Evolutionary conservation across 2,329 filamentous ascomycete genomes (phyloP).

Genomic region (Fusarium coicis): DNA sequence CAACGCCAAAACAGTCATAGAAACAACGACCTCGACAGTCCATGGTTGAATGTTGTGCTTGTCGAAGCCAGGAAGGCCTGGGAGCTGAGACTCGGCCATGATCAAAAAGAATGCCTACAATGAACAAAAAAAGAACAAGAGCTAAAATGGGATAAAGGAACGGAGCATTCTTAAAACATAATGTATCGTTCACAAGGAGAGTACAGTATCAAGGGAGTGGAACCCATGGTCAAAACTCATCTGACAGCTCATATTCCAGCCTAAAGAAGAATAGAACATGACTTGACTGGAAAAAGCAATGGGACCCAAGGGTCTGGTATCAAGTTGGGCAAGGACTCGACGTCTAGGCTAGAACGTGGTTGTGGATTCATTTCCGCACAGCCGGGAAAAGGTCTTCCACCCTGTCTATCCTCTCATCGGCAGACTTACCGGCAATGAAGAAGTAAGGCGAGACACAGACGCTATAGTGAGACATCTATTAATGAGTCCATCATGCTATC

Average conservation of each 20-base stretch:
- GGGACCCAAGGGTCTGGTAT: not conserved
- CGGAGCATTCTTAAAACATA: constrained; percentile 5
- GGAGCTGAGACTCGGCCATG: constrained; percentile 36
- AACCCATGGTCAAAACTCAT: not conserved
- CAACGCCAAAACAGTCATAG: constrained; percentile 55
- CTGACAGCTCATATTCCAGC: not conserved
- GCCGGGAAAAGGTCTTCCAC: not conserved
- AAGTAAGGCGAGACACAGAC: not conserved
- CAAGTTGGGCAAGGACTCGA: not conserved
- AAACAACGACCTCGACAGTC: constrained; percentile 53
- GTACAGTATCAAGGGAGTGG: not conserved
- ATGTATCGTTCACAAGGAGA: not conserved
- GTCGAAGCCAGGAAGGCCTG: constrained; percentile 38
- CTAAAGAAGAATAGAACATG: not conserved
- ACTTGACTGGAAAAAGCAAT: not conserved
- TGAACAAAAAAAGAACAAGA: not conserved
- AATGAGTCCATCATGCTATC: not conserved
- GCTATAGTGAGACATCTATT: not conserved
- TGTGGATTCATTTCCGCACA: constrained; percentile 8
- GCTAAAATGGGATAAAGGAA: not conserved
- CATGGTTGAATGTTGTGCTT: constrained; percentile 54
- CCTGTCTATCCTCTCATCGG: not conserved
- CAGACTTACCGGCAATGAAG: not conserved
- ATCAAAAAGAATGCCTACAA: not conserved
- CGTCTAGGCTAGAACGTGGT: not conserved